Percentiles rank a stretch among this genome's conserved stretches.
phyloP scores from a whole-genome alignment of 805 yeast species.

The Priceomyces haplophilus region DNA sequence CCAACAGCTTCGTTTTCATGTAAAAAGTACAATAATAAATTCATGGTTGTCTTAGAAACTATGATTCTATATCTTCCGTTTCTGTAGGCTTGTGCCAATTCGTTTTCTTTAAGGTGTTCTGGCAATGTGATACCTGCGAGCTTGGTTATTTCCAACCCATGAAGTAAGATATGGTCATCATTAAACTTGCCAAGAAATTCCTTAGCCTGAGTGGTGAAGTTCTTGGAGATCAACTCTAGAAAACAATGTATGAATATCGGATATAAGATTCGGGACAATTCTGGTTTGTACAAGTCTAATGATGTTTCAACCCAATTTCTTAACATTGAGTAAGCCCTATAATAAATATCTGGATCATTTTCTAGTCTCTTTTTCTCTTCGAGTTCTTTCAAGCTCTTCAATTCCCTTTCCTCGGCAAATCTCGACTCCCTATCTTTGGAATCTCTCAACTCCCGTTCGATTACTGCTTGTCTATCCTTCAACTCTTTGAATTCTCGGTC shows the following conservation, averaged over 20 bases:
- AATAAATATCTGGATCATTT: slow-evolving; percentile 67
- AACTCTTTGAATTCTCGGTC: slow-evolving; percentile 37
- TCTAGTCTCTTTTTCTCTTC: slow-evolving; percentile 42
- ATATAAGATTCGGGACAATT: slow-evolving; percentile 75
- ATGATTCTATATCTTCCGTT: slow-evolving; percentile 69
- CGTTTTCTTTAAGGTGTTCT: slow-evolving; percentile 81
- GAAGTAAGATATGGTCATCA: slow-evolving; percentile 69
- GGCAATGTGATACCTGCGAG: slow-evolving; percentile 72
- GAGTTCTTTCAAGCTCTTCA: slow-evolving; percentile 37
- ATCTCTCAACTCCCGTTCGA: slow-evolving; percentile 39
- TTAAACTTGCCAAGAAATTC: slow-evolving; percentile 72
- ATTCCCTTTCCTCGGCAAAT: slow-evolving; percentile 38
- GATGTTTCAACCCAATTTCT: slow-evolving; percentile 90
- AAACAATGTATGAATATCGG: slow-evolving; percentile 92
- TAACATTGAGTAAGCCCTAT: slow-evolving; percentile 76
- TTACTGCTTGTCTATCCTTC: slow-evolving; percentile 29
- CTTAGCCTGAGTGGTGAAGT: slow-evolving; percentile 60
- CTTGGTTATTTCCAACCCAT: slow-evolving; percentile 71
- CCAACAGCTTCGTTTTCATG: slow-evolving; percentile 93
- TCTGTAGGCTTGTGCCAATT: slow-evolving; percentile 71
- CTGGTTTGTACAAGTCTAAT: slow-evolving; percentile 86
- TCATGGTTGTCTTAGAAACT: slow-evolving; percentile 81
- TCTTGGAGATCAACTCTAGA: slow-evolving; percentile 70
- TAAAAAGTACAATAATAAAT: slow-evolving; percentile 76
- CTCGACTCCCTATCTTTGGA: slow-evolving; percentile 36